Percentiles rank a stretch among this genome's conserved stretches.
phyloP scores from a whole-genome alignment of 2,329 filamentous ascomycete species.

The Beauveria asiatica region DNA sequence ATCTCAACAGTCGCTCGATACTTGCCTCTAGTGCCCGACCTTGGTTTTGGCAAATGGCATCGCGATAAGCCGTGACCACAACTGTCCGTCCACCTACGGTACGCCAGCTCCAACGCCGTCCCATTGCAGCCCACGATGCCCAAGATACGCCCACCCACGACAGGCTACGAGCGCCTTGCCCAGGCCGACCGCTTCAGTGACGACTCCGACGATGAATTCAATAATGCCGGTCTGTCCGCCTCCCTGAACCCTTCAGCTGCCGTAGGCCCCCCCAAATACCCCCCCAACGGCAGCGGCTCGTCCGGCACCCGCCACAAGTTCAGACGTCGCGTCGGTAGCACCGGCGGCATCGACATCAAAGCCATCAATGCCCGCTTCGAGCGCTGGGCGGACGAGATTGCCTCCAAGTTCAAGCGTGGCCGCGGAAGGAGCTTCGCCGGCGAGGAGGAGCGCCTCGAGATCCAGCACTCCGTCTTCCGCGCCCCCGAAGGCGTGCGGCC shows the following conservation, averaged over 20 bases:
- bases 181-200: constrained; percentile 72
- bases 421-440: constrained; percentile 61
- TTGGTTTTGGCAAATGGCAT: neutral
- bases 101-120: neutral
- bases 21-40: neutral
- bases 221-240: constrained; percentile 43
- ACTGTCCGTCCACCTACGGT: neutral
- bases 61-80: neutral
- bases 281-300: constrained; percentile 53
- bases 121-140: constrained; percentile 43
- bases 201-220: constrained; percentile 57
- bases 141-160: constrained; percentile 60
- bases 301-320: constrained; percentile 33
- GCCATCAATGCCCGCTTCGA: constrained; percentile 95
- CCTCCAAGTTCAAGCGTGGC: constrained; percentile 87
- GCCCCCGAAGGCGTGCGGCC: constrained; percentile 81
- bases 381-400: constrained; percentile 96
- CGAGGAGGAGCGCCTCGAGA: constrained; percentile 84
- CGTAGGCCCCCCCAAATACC: constrained; percentile 44
- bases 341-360: constrained; percentile 92
- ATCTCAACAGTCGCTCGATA: neutral
- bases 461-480: constrained; percentile 95
- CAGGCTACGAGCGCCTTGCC: constrained; percentile 76
- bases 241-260: constrained; percentile 51
- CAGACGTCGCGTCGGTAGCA: constrained; percentile 49